These are phyloP conservation scores for Globisporangium solare DNA, from an alignment of 352 stramenopile species.

Conservation along the genomic window DNA sequence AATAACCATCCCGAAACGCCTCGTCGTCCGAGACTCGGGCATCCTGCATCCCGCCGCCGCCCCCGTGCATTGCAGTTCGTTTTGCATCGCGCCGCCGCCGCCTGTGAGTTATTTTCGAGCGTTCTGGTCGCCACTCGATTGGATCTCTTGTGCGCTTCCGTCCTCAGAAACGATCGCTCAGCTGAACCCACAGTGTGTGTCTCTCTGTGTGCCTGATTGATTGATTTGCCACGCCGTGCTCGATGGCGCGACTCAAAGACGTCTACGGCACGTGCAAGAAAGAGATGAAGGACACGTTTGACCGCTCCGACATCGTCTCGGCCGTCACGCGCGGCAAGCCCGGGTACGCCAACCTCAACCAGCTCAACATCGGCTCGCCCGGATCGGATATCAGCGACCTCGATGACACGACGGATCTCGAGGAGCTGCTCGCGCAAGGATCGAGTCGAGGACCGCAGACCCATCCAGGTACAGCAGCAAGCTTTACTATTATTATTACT, in stretches of 20 bases:
- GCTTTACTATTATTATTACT: too few relatives aligned
- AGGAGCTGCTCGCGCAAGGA: slow-evolving; percentile 71
- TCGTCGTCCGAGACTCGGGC: too few relatives aligned
- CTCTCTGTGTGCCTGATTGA: neutral
- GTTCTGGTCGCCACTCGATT: neutral
- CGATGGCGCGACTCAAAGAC: slow-evolving; percentile 70
- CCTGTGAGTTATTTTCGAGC: slow-evolving; percentile 12
- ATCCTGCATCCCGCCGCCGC: too few relatives aligned
- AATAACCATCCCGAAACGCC: neutral
- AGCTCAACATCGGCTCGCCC: slow-evolving; percentile 74
- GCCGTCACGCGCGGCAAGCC: slow-evolving; percentile 66
- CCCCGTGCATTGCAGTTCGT: neutral
- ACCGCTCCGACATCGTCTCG: slow-evolving; percentile 58
- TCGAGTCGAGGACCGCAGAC: slow-evolving; percentile 70
- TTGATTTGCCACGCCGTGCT: slow-evolving; percentile 10
- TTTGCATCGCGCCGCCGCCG: too few relatives aligned
- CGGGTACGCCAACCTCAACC: slow-evolving; percentile 80
- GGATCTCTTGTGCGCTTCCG: too few relatives aligned
- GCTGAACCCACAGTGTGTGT: slow-evolving; percentile 1
- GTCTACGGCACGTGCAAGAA: slow-evolving; percentile 72
- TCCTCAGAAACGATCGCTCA: too few relatives aligned
- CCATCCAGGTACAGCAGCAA: slow-evolving; percentile 40
- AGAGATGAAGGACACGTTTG: slow-evolving; percentile 76
- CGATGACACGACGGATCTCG: slow-evolving; percentile 72
- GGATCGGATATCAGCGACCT: slow-evolving; percentile 74